These are phyloP conservation scores for Botryotinia globosa DNA, from an alignment of 2,329 filamentous ascomycete species.

Conservation along the genomic window DNA sequence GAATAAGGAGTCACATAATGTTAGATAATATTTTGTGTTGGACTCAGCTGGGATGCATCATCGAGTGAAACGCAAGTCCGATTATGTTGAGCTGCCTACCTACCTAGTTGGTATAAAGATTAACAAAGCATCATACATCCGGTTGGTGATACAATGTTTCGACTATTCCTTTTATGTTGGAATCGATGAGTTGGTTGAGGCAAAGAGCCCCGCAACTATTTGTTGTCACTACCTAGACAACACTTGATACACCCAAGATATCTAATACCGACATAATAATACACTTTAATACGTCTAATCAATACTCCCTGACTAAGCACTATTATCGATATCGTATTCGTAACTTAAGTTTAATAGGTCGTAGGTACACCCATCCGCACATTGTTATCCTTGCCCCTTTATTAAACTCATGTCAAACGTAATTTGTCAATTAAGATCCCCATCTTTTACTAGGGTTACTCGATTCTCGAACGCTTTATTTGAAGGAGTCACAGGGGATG, in stretches of 20 bases:
- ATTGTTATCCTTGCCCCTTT: not conserved
- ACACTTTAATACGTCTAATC: not conserved
- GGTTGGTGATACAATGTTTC: not conserved
- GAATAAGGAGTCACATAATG: slow-evolving; percentile 1
- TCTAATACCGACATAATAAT: not conserved
- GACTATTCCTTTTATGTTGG: not conserved
- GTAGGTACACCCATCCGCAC: not conserved
- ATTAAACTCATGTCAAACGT: not conserved
- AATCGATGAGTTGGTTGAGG: slow-evolving; percentile 1
- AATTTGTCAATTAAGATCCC: not conserved
- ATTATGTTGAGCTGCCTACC: not conserved
- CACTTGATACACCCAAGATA: not conserved
- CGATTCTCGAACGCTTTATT: not conserved
- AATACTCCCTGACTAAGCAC: not conserved
- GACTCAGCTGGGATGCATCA: not conserved
- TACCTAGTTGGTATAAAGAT: not conserved
- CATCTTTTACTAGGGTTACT: not conserved
- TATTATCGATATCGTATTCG: not conserved
- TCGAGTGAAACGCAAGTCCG: not conserved
- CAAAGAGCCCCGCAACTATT: not conserved
- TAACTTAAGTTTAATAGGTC: not conserved
- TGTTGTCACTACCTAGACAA: slow-evolving; percentile 11
- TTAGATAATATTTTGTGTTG: not conserved
- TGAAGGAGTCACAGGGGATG: not conserved
- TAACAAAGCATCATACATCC: not conserved